phyloP scores from a whole-genome alignment of 352 stramenopile species.

The Phytophthora crassamura region DNA sequence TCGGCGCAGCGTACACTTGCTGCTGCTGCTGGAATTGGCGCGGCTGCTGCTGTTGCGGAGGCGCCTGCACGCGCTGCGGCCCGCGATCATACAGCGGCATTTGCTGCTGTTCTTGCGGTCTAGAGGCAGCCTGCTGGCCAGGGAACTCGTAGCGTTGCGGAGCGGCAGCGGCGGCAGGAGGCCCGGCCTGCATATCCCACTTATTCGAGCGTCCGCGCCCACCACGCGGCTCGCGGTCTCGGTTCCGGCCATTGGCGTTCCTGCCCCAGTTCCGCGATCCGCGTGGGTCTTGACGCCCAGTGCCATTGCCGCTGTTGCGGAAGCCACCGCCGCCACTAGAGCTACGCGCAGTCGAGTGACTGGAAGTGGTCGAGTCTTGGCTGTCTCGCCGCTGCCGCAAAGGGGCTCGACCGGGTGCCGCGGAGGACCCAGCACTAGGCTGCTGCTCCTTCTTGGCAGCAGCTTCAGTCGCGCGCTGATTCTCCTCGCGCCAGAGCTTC shows the following conservation, averaged over 20 bases:
- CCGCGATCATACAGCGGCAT: constrained; percentile 42
- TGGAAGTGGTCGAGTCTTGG: constrained; percentile 46
- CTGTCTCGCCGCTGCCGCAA: constrained; percentile 35
- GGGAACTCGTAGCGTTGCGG: constrained; percentile 42
- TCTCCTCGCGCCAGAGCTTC: constrained; percentile 68
- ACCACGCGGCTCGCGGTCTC: constrained; percentile 42
- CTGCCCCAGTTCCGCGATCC: constrained; percentile 33
- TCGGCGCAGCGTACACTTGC: constrained; percentile 25
- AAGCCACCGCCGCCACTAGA: constrained; percentile 34
- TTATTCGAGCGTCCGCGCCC: constrained; percentile 42
- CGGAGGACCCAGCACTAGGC: constrained; percentile 14
- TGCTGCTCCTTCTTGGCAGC: constrained; percentile 32
- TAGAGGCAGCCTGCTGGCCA: constrained; percentile 37
- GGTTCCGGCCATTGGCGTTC: constrained; percentile 34
- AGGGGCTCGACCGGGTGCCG: constrained; percentile 18
- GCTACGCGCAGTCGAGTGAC: constrained; percentile 47
- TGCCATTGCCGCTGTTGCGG: constrained; percentile 21
- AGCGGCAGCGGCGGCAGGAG: constrained; percentile 24
- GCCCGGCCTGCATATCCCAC: constrained; percentile 41
- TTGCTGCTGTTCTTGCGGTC: constrained; percentile 33
- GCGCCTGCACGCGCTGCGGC: constrained; percentile 32
- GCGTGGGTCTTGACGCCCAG: constrained; percentile 33
- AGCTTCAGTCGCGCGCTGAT: constrained; percentile 26
- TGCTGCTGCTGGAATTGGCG: constrained; percentile 42
- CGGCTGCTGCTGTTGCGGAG: constrained; percentile 29